Base-by-base conservation (phyloP, 2,329 filamentous ascomycete genomes). In the Alternaria consortialis region DNA sequence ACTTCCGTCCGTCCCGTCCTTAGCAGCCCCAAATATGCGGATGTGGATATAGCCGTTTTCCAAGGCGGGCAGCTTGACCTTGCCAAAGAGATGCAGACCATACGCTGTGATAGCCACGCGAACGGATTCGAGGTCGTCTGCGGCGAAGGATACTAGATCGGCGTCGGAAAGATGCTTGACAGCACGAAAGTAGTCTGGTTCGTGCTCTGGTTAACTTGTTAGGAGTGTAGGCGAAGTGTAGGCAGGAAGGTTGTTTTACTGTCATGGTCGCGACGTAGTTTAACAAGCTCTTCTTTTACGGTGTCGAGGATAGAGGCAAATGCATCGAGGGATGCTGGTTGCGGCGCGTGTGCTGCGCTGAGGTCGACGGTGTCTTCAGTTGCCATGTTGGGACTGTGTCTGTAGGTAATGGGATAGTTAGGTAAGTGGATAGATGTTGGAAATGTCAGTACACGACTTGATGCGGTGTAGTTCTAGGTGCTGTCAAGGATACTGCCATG, bases 141-240 rank as follows among this genome's bases (percentile, higher is more conserved):
- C 46, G 2, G 68, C 61, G 63, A 78, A 76, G 11, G 71, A 70
- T 20, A 64, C 56, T 20, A 78, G 70, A 0, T 78, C 74, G 11
- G 73, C 69, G 50, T 82, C 79, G 23, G 80, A 76, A 11, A 85
- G 73, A 20, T 69, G 56, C 46, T 81, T 81, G 53, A 79, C 75
- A 6, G 70, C 66, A 39, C 64, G 63, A 58, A 79, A 80, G 64
- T 79, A 79, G 46, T 76, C 73, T 7, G 75, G 73, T 50, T 79
- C 76, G 57, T 80, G 76, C 58, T 74, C 75, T 77, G 48, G 4
- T 20, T 8, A n/a, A 8, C 47, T 56, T 42, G 58, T 44, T 32
- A 46, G 13, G 23, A 9, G 5, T 3, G 4, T 15, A 2, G 29
- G 25, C 2, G 2, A 15, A 6, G 2, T 2, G 25, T 6, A 8